Base-by-base conservation (phyloP, 2,329 filamentous ascomycete species). In the Fusarium brevicatenulatum region DNA sequence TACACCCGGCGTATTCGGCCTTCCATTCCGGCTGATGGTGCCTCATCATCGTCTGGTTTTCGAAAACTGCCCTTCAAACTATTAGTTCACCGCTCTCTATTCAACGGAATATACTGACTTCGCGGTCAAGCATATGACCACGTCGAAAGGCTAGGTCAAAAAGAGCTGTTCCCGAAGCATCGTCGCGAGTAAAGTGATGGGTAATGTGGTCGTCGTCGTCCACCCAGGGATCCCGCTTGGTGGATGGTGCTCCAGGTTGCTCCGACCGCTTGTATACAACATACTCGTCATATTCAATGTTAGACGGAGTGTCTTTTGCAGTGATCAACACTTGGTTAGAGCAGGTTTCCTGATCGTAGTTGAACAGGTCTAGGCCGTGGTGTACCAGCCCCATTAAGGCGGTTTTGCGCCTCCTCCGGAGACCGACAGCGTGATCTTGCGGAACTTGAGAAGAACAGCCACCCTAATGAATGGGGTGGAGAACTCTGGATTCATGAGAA, bases 231-330 rank as follows among this genome's bases (percentile, higher is more conserved):
- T 58, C 59, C 19, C 43, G 60, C 30, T 62, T 50, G 21, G 67
- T 50, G 30, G 56, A 40, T 30, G 58, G 52, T 2, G 68, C 61
- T 13, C 55, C 49, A 54, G 68, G 46, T 16, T 70, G 70, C 52
- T 76, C 67, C 37, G 67, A 61, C 59, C 74, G 71, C 47, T 77
- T 79, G 44, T 81, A 83, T 44, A 82, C 81, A 30, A 82, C 81
- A 53, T 82, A 83, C 71, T 83, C 81, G 39, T 83, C 81, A 42
- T 82, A 83, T 57, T 80, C 82, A 36, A 82, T 75, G 57, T 80
- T 79, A 28, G 81, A 82, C 39, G 71, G 72, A 10, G 76, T 71
- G 9, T 73, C 72, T 9, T 78, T 69, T 15, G 78, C 74, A 10
- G 72, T 77, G 50, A 83, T 74, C n/a, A 82, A 76, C 47, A 82